phyloP scores from a whole-genome alignment of 768 basidiomycete genomes.

The Sistotremastrum suecicum region DNA sequence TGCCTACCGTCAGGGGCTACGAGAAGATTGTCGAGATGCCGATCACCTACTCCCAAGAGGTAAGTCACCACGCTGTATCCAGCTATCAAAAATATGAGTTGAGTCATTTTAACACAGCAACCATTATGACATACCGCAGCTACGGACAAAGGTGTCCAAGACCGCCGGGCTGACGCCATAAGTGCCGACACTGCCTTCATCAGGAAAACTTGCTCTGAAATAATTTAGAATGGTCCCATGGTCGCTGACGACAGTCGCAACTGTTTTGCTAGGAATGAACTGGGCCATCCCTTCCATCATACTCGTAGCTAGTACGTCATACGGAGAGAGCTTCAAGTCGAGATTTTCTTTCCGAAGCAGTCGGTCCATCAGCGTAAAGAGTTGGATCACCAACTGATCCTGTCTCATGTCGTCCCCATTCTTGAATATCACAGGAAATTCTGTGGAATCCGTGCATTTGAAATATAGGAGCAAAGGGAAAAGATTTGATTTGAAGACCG shows the following conservation, averaged over 20 bases:
- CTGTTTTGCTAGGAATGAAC: constrained; percentile 90
- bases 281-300: constrained; percentile 90
- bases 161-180: constrained; percentile 91
- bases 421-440: constrained; percentile 95
- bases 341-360: constrained; percentile 88
- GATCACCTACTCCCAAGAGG: constrained; percentile 89
- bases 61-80: constrained; percentile 98
- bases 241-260: constrained; percentile 90
- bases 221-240: constrained; percentile 82
- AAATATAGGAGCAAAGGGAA: constrained; percentile 87
- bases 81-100: constrained; percentile 34
- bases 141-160: constrained; percentile 90
- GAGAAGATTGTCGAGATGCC: constrained; percentile 91
- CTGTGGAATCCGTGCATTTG: constrained; percentile 67
- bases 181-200: constrained; percentile 89
- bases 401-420: constrained; percentile 98
- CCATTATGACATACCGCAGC: constrained; percentile 65
- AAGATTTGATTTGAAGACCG: constrained; percentile 95
- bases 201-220: constrained; percentile 71
- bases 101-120: constrained; percentile 4
- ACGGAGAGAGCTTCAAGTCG: constrained; percentile 82
- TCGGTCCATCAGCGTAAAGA: constrained; percentile 98
- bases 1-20: constrained; percentile 74
- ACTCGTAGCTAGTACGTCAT: constrained; percentile 88
- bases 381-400: constrained; percentile 93